Evolutionary conservation across 2,329 filamentous ascomycete genomes (phyloP), one percentile per base, ranked within the genome.

Genomic region (Exophiala oligosperma): DNA sequence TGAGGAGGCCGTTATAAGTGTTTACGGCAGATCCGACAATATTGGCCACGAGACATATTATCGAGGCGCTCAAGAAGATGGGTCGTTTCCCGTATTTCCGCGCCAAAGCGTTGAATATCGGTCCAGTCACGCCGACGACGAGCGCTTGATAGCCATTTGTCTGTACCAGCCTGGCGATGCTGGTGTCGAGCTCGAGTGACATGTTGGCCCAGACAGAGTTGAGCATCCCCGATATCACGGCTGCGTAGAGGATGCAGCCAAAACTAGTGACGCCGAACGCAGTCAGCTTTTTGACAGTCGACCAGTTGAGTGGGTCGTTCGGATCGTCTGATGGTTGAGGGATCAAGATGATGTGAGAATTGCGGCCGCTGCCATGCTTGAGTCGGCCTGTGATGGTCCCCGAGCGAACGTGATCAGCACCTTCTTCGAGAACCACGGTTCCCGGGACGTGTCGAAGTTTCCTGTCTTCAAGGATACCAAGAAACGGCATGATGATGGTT

Each of bases 141-240:
- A 75, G 65, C 41, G 72, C 73, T 73, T 78, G 76, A 38, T 77
- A 78, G 2, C 78, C 78, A 2, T 76, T 79, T 2, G 77, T 77
- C 51, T 74, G 72, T 56, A 79, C 80, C 23, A 80, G 63, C 40
- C 77, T 74, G 3, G 65, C 67, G n/a, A 80, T 63, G 0, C 71
- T 77, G 4, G 79, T 65, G 5, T 72, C 72, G 0, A 76, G 76
- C 2, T 74, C 74, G 52, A 76, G 66, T 6, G 73, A 74, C 12
- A 81, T 72, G 4, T 67, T 66, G 1, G 63, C 59, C 11, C 72
- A 65, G 4, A 71, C 64, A 1, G 71, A 69, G 52, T 72, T 72
- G 11, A 71, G 66, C 9, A 70, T 64, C 1, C 71, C 66, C 2
- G 66, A 65, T 0, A 68, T 64, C 35, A 71, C 70, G 8, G 70